Evolutionary conservation across 2,329 filamentous ascomycete genomes (phyloP), one percentile per base, ranked within the genome.

Genomic region (Pyricularia sp.): DNA sequence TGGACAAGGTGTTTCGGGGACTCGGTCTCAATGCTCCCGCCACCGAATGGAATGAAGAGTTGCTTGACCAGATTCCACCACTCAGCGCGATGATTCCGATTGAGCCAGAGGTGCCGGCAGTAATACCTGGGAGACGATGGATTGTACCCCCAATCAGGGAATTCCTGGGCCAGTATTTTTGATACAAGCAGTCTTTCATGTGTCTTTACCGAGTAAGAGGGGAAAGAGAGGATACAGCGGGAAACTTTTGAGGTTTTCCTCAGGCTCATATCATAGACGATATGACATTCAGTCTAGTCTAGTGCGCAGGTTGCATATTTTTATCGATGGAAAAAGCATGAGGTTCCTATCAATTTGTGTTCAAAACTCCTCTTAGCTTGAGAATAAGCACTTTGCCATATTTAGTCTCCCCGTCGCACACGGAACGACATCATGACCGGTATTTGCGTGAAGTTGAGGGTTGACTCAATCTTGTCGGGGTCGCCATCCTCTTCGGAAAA

Each of bases 401-500:
- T 28, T 28, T 30, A 59, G 8, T 30, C 28, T 62, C 16, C 8
- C 30, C 62, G 40, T 8, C 68, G 66, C 35, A 69, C 59, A 2
- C 75, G 72, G 65, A 78, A 78, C 13, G 70, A 70, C 19, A 76
- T 63, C 44, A 78, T 68, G 4, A 72, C 70, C 0, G 76, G 75
- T 6, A 78, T 66, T 68, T 78, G 74, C 28, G 71, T 71, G 65
- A 70, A 81, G 67, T 80, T 80, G 62, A 70, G 69, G 31, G 72
- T 75, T 0, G 74, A 71, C 35, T 77, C 71, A 6, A 74, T 67
- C 28, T 74, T 71, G 24, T 31, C 31, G 8, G 62, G 62, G 5
- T 67, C 62, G 1, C 69, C 60, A 13, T 72, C 68, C 0, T 63
- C 66, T 59, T 76, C 73, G 1, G 70, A 72, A 64, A 82, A 81